Base-by-base conservation (phyloP, 306 rosid genomes). In the Cucurbita pepo region DNA sequence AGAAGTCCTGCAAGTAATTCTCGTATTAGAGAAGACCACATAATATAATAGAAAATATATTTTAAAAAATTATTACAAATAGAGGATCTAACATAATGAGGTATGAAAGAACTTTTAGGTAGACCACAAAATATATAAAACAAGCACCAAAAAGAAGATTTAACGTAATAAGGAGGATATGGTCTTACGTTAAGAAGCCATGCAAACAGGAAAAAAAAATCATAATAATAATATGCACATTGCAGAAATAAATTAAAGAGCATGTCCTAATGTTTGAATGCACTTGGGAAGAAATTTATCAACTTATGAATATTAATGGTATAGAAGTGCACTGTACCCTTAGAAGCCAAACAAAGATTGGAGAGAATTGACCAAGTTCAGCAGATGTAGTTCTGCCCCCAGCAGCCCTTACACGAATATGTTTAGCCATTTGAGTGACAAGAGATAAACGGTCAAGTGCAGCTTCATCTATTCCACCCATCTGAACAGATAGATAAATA, bases 401-500 rank as follows among this genome's bases (percentile, higher is more conserved):
- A 61, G 97, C 78, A 58, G 96, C 97, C 83, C 87, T 89, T 57
- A 93, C 89, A 71, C 97, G 91, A 69, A 93, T 87, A 81, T 93
- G 98, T 77, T 90, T 90, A 45, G 96, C 86, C 97, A 93, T 87
- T 87, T 93, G 90, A 56, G 97, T 90, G 76, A 93, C 98, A 56
- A 93, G 96, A 82, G 96, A 91, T 74, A 90, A 91, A 79, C 95
- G 96, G 80, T 93, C 98, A 62, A 90, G 86, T 53, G 97, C 90
- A 81, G 89, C 89, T 85, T 90, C 98, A 61, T 93, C 98, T 56
- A 93, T 93, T 52, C 94, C 97, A 78, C 97, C 97, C 90, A 93
- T 89, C 98, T 93, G 72, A 65, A 72, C 37, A 71, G 74, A 54
- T 52, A 36, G 14, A 75, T 56, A 58, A 78, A 48, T 37, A 44